A percentile compares a stretch with the other conserved stretches of the same genome.
Conservation (phyloP, 306 rosid genomes). For the Crotalaria pallida region DNA sequence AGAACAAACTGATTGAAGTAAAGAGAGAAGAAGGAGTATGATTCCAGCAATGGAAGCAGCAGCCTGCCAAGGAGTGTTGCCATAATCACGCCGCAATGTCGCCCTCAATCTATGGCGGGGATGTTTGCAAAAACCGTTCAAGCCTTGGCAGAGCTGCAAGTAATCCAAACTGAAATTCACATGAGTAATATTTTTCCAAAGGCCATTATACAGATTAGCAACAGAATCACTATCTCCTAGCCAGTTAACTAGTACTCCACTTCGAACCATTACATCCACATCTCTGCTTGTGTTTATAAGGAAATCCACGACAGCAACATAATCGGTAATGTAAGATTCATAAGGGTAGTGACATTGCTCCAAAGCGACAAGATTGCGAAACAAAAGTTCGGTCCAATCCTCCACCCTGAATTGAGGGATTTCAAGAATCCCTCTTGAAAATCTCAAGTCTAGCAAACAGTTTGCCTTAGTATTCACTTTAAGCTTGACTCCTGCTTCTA, state of each 20-base stretch:
- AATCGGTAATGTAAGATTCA: conserved; percentile 17
- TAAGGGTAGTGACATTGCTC: conserved; percentile 27
- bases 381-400: conserved; percentile 20
- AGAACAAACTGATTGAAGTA: conserved; percentile 32
- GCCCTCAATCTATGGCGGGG: conserved; percentile 19
- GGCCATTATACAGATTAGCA: conserved; percentile 19
- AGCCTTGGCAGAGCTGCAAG: neutral
- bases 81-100: conserved; percentile 28
- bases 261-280: conserved; percentile 23
- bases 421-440: conserved; percentile 22
- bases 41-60: conserved; percentile 31
- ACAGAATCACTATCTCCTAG: conserved; percentile 22
- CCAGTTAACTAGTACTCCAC: conserved; percentile 17
- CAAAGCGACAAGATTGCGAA: conserved; percentile 32
- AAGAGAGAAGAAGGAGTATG: conserved; percentile 13
- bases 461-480: neutral
- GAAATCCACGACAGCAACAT: conserved; percentile 4
- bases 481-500: conserved; percentile 27
- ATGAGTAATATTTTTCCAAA: conserved; percentile 7
- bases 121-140: conserved; percentile 18
- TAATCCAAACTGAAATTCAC: neutral
- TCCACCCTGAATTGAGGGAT: conserved; percentile 27
- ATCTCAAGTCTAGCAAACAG: conserved; percentile 15
- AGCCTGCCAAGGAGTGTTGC: conserved; percentile 27
- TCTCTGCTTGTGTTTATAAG: conserved; percentile 20